Conservation (phyloP, 768 basidiomycete genomes). For the Mycena pura region DNA sequence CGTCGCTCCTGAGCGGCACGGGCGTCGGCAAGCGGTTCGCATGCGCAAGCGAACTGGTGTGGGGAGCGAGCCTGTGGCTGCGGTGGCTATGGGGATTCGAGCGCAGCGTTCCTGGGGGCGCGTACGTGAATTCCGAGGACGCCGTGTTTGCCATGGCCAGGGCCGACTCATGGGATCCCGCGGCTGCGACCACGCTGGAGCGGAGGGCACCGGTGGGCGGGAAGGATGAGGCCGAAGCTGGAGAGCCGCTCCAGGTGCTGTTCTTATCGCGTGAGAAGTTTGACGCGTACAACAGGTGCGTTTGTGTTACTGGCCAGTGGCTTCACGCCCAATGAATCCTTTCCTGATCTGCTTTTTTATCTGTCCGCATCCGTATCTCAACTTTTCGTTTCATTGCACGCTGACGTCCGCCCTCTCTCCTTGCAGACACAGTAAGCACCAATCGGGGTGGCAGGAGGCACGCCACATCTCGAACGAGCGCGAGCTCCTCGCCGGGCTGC, state of each 20-base stretch:
- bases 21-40: conserved; percentile 3
- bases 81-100: conserved; percentile 27
- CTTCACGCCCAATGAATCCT: background rate
- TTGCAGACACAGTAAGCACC: background rate
- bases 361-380: background rate
- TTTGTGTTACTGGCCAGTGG: background rate
- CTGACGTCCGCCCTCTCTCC: background rate
- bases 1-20: conserved; percentile 25
- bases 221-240: background rate
- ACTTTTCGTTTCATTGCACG: background rate
- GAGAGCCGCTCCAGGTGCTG: conserved; percentile 20
- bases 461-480: conserved; percentile 24
- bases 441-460: conserved; percentile 17
- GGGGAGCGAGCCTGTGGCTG: conserved; percentile 25
- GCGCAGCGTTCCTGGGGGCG: background rate
- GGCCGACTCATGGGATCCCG: too few relatives aligned
- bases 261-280: conserved; percentile 24
- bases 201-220: background rate
- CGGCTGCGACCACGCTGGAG: too few relatives aligned
- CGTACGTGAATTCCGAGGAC: too few relatives aligned
- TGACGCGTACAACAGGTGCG: conserved; percentile 18
- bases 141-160: too few relatives aligned
- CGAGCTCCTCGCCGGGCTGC: conserved; percentile 13
- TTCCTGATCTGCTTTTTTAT: background rate
- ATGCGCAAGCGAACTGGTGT: conserved; percentile 28